A percentile compares a stretch with the other conserved stretches of the same genome.
Conservation (phyloP, 2,329 filamentous ascomycete genomes). For the Claviceps sp. region DNA sequence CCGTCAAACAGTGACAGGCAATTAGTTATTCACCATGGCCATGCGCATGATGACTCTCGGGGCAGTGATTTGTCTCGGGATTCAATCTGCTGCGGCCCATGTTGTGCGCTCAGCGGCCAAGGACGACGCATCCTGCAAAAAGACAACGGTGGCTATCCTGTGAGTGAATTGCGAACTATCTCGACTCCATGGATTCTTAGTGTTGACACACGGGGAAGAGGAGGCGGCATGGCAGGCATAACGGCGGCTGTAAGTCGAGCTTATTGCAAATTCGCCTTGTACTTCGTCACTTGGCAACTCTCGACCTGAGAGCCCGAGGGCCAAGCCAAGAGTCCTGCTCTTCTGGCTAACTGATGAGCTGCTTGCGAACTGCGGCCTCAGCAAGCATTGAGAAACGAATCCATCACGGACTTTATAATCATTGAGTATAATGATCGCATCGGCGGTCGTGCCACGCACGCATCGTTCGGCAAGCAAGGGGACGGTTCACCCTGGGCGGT, state of each 20-base stretch:
- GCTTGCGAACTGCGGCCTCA: not conserved
- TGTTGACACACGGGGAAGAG: constrained; percentile 13
- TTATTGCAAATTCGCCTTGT: too few relatives aligned
- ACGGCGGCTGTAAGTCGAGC: constrained; percentile 33
- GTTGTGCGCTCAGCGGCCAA: constrained; percentile 1
- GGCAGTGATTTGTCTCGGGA: not conserved
- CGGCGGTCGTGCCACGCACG: constrained; percentile 48
- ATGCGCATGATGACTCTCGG: not conserved
- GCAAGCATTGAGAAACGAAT: constrained; percentile 47
- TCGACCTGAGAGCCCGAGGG: too few relatives aligned
- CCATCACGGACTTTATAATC: constrained; percentile 50
- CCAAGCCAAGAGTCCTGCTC: too few relatives aligned
- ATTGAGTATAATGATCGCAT: constrained; percentile 49
- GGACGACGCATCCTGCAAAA: constrained; percentile 11
- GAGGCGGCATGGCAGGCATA: constrained; percentile 49
- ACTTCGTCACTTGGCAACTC: too few relatives aligned
- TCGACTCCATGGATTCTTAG: not conserved
- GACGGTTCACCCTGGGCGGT: constrained; percentile 42
- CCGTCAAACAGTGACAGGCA: constrained; percentile 31
- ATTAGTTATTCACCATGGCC: constrained; percentile 7
- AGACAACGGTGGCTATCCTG: constrained; percentile 20
- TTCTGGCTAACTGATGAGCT: not conserved
- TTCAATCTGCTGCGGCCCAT: constrained; percentile 4
- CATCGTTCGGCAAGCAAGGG: constrained; percentile 36
- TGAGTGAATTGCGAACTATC: constrained; percentile 4